Evolutionary conservation across 257 asterid genomes (phyloP).

Genomic region (Primulina huaijiensis): DNA sequence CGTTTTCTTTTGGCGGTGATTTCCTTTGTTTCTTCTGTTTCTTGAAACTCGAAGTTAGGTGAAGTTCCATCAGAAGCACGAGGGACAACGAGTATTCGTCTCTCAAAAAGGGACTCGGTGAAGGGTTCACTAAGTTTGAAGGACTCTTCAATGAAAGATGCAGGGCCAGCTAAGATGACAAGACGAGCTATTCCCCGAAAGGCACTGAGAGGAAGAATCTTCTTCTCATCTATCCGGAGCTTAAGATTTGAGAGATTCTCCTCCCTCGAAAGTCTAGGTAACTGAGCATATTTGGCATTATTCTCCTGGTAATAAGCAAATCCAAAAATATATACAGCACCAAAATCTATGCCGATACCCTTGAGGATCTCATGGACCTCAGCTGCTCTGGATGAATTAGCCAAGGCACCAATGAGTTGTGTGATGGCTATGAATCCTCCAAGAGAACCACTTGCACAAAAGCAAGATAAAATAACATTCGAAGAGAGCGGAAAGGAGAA

Average conservation of each 20-base stretch:
- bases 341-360: constrained; percentile 78
- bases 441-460: constrained; percentile 81
- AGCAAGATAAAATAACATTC: constrained; percentile 90
- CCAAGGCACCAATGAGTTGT: constrained; percentile 61
- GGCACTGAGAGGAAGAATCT: constrained; percentile 54
- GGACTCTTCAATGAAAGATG: constrained; percentile 64
- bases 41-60: constrained; percentile 59
- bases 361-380: constrained; percentile 56
- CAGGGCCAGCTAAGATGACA: constrained; percentile 80
- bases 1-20: constrained; percentile 56
- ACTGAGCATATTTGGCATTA: constrained; percentile 69
- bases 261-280: constrained; percentile 79
- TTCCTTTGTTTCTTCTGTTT: constrained; percentile 53
- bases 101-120: constrained; percentile 65
- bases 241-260: constrained; percentile 77
- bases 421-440: constrained; percentile 76
- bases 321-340: constrained; percentile 66
- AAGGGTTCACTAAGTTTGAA: constrained; percentile 66
- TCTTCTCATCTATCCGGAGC: constrained; percentile 77
- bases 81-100: constrained; percentile 91
- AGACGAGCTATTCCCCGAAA: constrained; percentile 94
- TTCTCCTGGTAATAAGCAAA: constrained; percentile 82
- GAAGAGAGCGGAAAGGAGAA: constrained; percentile 81
- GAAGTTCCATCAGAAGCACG: constrained; percentile 60
- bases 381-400: constrained; percentile 69